A percentile compares a stretch with the other conserved stretches of the same genome.
Conservation (phyloP, 148 eudicot genomes). For the Euryodendron excelsum region DNA sequence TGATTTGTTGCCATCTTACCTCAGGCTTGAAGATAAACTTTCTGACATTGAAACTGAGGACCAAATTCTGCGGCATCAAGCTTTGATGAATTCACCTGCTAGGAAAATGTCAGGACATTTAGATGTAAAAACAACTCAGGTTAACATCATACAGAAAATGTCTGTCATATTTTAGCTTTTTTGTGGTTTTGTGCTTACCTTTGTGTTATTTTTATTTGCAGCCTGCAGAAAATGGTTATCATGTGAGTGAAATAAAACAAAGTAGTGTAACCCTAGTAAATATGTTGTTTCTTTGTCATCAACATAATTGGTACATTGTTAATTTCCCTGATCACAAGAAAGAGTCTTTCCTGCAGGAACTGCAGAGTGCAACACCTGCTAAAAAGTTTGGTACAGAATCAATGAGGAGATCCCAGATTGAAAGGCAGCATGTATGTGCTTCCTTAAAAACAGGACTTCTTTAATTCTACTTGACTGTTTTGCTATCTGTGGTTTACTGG, state of each 20-base stretch:
- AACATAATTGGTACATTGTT: background rate
- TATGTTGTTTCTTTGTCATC: slow-evolving; percentile 4
- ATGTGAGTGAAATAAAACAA: slow-evolving; percentile 33
- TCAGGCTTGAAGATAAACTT: slow-evolving; percentile 77
- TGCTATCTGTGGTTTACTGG: too few species aligned
- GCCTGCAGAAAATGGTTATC: slow-evolving; percentile 50
- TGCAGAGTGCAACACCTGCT: slow-evolving; percentile 38
- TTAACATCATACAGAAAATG: slow-evolving; percentile 17
- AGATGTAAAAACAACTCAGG: slow-evolving; percentile 32
- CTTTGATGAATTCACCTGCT: slow-evolving; percentile 41
- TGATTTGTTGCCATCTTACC: background rate
- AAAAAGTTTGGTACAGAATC: slow-evolving; percentile 58
- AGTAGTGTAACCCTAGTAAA: slow-evolving; percentile 4
- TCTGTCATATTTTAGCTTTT: background rate
- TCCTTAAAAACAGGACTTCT: background rate
- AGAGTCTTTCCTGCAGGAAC: slow-evolving; percentile 43
- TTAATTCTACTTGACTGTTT: background rate
- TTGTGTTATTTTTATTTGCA: slow-evolving; percentile 24
- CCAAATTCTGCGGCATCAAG: slow-evolving; percentile 51
- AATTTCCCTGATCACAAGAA: background rate
- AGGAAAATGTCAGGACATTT: slow-evolving; percentile 43
- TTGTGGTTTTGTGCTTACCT: slow-evolving; percentile 11
- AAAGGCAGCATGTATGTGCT: slow-evolving; percentile 67
- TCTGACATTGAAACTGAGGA: slow-evolving; percentile 60
- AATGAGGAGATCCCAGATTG: slow-evolving; percentile 61